Base-by-base conservation (phyloP, 768 basidiomycete species). In the Mycena galopus region DNA sequence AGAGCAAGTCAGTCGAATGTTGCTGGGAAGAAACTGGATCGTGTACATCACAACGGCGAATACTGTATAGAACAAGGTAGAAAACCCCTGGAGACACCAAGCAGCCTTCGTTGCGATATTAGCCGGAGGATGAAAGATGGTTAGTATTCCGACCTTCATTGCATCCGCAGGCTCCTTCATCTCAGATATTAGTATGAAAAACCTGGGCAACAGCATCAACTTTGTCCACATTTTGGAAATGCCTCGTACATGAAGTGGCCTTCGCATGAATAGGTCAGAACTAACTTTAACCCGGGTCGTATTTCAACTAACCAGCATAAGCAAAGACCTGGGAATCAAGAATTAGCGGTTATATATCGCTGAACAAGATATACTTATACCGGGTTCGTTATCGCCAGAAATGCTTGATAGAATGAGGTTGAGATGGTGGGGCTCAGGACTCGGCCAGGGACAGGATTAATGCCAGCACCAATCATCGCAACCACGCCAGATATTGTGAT, bases 121-220 rank as follows among this genome's bases (percentile, higher is more conserved):
- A 58, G 60, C 17, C 27, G 27, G n/a, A 44, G 50, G 23, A 42
- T 17, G 21, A 56, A 17, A 44, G 39, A 23, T 10, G 17, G 50
- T 27, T 16, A 21, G 19, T 39, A 29, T 68, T 63, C n/a, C 23
- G 66, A 88, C 88, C 83, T 89, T 89, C 86, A 89, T 89, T 8
- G 88, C 88, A 73, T 89, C 88, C 72, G 85, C 77, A 1, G 89
- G 88, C 30, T 74, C 76, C 25, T 78, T 79, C 89, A 89, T 89
- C 75, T 90, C 89, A 17, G 89, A 89, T 33, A 89, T 88, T n/a
- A 89, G 77, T 47, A 89, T 85, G 73, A 89, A 89, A 76, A 89
- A 89, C 86, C 88, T 88, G n/a, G 2, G 39, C 30, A n/a, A 44
- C 57, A 42, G 39, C 60, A 47, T 50, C 39, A 33, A 50, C 32